Conservation (phyloP, 1,284 basidiomycete genomes). For the Coniophora puteana region DNA sequence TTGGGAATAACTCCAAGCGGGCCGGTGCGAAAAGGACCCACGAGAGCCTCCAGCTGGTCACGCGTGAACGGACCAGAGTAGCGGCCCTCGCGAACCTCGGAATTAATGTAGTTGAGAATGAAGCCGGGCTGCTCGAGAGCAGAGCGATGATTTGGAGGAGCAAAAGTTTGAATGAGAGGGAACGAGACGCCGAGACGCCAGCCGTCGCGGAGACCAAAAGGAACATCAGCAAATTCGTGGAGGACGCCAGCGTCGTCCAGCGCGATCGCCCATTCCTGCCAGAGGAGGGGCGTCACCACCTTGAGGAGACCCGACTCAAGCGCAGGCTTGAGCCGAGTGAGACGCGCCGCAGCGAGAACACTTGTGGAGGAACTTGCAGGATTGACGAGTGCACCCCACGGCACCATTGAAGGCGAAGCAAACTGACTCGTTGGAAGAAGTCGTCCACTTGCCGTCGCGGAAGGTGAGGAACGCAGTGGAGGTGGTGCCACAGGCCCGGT, state of each 20-base stretch:
- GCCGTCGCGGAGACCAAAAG: constrained; percentile 11
- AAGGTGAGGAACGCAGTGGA: too few relatives aligned
- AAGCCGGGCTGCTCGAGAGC: constrained; percentile 3
- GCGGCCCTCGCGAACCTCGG: not conserved
- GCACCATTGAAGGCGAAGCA: too few relatives aligned
- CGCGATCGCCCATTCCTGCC: constrained; percentile 5
- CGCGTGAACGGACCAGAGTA: constrained; percentile 9
- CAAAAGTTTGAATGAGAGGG: not conserved
- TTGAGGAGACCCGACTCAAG: too few relatives aligned
- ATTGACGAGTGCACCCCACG: too few relatives aligned
- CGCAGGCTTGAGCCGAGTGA: too few relatives aligned
- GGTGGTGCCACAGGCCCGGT: too few relatives aligned
- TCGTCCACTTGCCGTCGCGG: too few relatives aligned
- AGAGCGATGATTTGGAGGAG: constrained; percentile 13
- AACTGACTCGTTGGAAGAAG: too few relatives aligned
- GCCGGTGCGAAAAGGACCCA: constrained; percentile 19
- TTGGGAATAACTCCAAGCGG: constrained; percentile 21
- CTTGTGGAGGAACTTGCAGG: too few relatives aligned
- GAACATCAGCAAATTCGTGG: constrained; percentile 9
- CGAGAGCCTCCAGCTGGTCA: not conserved
- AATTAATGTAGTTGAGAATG: constrained; percentile 1
- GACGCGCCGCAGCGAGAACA: too few relatives aligned
- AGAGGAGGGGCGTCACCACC: constrained; percentile 10
- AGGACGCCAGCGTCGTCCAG: not conserved
- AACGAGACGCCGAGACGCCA: constrained; percentile 13